Base-by-base conservation (phyloP, 2,329 filamentous ascomycete genomes). In the Apiospora saccharicola region DNA sequence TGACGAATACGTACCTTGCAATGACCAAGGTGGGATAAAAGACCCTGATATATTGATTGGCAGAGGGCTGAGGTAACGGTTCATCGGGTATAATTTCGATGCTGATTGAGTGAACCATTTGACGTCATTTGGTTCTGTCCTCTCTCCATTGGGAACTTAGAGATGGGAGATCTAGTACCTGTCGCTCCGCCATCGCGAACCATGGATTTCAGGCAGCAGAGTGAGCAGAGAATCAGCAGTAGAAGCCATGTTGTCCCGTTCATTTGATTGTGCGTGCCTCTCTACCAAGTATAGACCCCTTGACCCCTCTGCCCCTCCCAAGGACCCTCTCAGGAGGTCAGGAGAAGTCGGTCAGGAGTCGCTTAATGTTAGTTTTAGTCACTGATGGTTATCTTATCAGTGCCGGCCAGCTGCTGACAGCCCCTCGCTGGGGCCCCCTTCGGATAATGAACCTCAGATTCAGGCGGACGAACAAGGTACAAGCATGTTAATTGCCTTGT, bases 271-370 rank as follows among this genome's bases (percentile, higher is more conserved):
- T 37, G 34, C 30, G 53, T 37, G 53, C 53, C 53, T 61, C 53
- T 34, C 8, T 61, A 49, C n/a, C 26, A 30, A 30, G 26, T 30
- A 30, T 30, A 34, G 53, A 6, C 49, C 24, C 24, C 24, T 53
- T 30, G 49, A 61, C 53, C 53, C 53, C 53, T 37, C 53, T 61
- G 30, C 30, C 30, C 53, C 53, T 37, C 53, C 22, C 53, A 3
- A 16, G 53, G 30, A 34, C 53, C 53, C 30, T 34, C 30, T 61
- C 53, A 61, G 53, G 53, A 61, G 53, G 53, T 61, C 53, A 61
- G 53, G 53, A 61, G 53, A 61, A 61, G 53, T 61, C 53, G 53
- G 53, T 61, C 57, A 64, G 57, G 57, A 64, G 57, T 51, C 3
- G 12, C 24, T 14, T 51, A 51, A 26, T 51, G 49, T 64, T 41